Base-by-base conservation (phyloP, 352 stramenopile species). In the Globisporangium polare region DNA sequence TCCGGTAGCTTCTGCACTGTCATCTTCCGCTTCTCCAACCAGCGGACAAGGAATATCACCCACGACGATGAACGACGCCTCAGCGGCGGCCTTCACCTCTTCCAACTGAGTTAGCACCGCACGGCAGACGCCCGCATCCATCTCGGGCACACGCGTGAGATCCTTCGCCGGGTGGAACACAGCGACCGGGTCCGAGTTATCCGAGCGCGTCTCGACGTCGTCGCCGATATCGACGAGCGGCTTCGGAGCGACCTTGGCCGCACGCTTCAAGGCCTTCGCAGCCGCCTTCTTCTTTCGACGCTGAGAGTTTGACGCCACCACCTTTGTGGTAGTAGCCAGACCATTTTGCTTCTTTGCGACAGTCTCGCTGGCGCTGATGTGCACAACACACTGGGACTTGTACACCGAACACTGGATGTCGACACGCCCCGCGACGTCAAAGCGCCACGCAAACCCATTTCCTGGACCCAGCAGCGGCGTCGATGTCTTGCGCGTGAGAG, bases 41-140 rank as follows among this genome's bases (percentile, higher is more conserved):
- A 90, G 60, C 1, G 80, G 78, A 41, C 80, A 90, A 27, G 72
- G 69, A 41, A 90, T 71, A 27, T 90, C 73, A 5, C 80, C 77
- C 27, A 88, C 70, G 29, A 90, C 69, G 33, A 90, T 88, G 57
- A 75, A 71, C 1, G 65, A 59, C 18, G 53, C 51, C 27, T 49
- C 63, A 5, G 50, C 29, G 4, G 41, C 55, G 26, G 59, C 57
- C 43, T 72, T 55, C 45, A 86, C 75, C 29, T 84, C 70, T 41
- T 83, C 72, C n/a, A 87, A 60, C 54, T 88, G 71, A 27, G 74
- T 73, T 26, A 90, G 62, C 31, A 87, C 77, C 2, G 70, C 77
- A 22, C 71, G 71, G 57, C 73, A 84, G 0, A 88, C 76, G 7
- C 64, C 72, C n/a, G 69, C 68, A 49, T 90, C 78, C 58, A 77